phyloP scores from a whole-genome alignment of 192 early-diverging fungal genomes.

The Coemansia sp. region DNA sequence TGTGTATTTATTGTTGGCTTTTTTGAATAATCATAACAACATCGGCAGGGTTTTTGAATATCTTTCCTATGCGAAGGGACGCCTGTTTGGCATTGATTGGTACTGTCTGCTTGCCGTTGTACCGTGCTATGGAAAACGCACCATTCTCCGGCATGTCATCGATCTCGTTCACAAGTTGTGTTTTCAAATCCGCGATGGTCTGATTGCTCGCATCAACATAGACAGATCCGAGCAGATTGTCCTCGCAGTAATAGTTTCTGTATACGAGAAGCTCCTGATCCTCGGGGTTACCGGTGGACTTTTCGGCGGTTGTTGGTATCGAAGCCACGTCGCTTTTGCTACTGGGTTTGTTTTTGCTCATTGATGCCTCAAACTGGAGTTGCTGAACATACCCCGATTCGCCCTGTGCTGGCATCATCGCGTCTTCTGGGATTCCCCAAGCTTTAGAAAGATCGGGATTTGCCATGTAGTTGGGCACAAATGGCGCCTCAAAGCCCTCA shows the following conservation, averaged over 20 bases:
- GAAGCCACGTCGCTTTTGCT: neutral
- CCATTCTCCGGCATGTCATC: constrained; percentile 60
- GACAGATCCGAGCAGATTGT: constrained; percentile 63
- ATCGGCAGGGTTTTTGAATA: constrained; percentile 62
- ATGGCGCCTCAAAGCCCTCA: neutral
- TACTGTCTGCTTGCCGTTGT: constrained; percentile 61
- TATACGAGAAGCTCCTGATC: constrained; percentile 67
- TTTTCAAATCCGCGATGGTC: constrained; percentile 22
- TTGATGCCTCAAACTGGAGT: constrained; percentile 39
- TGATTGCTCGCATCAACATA: constrained; percentile 32
- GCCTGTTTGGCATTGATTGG: constrained; percentile 66
- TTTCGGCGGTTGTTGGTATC: neutral
- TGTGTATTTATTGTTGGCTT: neutral
- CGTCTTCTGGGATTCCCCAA: constrained; percentile 66
- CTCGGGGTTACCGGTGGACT: neutral
- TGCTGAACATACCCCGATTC: constrained; percentile 42
- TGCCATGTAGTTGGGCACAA: constrained; percentile 66
- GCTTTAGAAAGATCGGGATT: constrained; percentile 70
- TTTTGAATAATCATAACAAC: constrained; percentile 33
- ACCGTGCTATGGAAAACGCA: constrained; percentile 27
- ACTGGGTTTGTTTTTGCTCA: constrained; percentile 8
- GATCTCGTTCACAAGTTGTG: constrained; percentile 54
- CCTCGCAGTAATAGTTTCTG: constrained; percentile 41
- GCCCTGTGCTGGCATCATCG: constrained; percentile 16
- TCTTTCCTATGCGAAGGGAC: constrained; percentile 51